A percentile compares a stretch with the other conserved stretches of the same genome.
Conservation (phyloP, 352 stramenopile genomes). For the Phytophthora ohioensis region DNA sequence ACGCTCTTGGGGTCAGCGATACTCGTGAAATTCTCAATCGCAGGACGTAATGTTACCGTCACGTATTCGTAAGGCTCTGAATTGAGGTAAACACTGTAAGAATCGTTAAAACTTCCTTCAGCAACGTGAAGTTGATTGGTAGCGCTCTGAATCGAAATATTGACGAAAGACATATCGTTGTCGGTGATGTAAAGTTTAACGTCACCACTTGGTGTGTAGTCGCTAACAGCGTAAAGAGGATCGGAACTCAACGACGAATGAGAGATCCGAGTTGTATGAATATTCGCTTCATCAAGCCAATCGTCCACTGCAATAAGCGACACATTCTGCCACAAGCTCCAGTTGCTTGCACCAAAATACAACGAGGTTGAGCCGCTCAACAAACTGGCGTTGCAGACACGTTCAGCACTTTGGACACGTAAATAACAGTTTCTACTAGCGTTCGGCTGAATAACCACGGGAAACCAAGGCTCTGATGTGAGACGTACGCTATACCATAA, state of each 20-base stretch:
- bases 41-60: conserved; percentile 46
- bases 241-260: conserved; percentile 61
- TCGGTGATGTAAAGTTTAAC: conserved; percentile 62
- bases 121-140: conserved; percentile 61
- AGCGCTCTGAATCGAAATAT: conserved; percentile 53
- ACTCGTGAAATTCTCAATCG: conserved; percentile 56
- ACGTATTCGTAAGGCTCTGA: conserved; percentile 77
- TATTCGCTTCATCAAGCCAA: conserved; percentile 54
- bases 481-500: conserved; percentile 63
- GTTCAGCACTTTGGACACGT: conserved; percentile 35
- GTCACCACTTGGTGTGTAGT: conserved; percentile 43
- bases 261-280: conserved; percentile 63
- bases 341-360: conserved; percentile 69
- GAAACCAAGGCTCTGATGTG: conserved; percentile 70
- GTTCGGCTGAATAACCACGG: conserved; percentile 60
- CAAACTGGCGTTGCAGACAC: conserved; percentile 70
- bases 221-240: conserved; percentile 45
- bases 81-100: conserved; percentile 65
- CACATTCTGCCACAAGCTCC: conserved; percentile 71
- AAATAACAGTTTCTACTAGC: conserved; percentile 63
- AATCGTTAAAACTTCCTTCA: conserved; percentile 83
- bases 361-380: conserved; percentile 41
- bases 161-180: conserved; percentile 72
- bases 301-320: conserved; percentile 71
- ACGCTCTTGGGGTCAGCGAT: conserved; percentile 35